Percentiles rank a stretch among this genome's conserved stretches.
These are phyloP conservation scores for Glarea lozoyensis DNA, from an alignment of 495 filamentous ascomycete species.

Conservation along the genomic window DNA sequence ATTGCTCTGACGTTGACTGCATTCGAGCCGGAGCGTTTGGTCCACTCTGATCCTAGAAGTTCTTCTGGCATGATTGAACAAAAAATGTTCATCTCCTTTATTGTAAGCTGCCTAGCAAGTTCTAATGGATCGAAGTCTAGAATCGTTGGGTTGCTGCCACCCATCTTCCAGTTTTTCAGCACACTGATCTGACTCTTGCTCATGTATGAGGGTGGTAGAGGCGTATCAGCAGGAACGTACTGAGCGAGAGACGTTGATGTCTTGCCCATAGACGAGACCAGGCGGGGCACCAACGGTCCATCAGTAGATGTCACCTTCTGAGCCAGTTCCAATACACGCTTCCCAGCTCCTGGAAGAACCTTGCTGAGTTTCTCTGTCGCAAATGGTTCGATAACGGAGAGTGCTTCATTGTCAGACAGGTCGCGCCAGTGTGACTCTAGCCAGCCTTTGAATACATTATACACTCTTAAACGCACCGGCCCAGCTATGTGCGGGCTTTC, in stretches of 20 bases:
- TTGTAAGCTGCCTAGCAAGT: conserved; percentile 83
- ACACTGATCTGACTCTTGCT: conserved; percentile 66
- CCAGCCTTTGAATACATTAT: conserved; percentile 97
- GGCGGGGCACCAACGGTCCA: conserved; percentile 72
- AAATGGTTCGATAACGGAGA: conserved; percentile 69
- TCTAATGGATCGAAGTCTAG: conserved; percentile 92
- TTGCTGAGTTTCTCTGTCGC: conserved; percentile 60
- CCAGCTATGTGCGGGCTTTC: conserved; percentile 62
- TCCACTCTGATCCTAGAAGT: conserved; percentile 90
- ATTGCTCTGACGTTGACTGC: conserved; percentile 92
- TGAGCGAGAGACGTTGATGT: conserved; percentile 63
- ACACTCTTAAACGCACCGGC: conserved; percentile 82
- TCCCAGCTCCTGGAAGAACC: conserved; percentile 66
- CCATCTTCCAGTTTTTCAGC: conserved; percentile 65
- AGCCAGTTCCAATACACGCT: conserved; percentile 66
- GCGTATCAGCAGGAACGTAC: conserved; percentile 59
- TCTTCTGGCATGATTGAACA: conserved; percentile 90
- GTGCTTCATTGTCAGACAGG: conserved; percentile 63
- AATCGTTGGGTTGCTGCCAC: conserved; percentile 61
- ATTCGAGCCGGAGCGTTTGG: conserved; percentile 65
- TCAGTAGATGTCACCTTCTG: conserved; percentile 72
- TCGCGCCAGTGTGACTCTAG: conserved; percentile 92
- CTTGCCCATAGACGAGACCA: conserved; percentile 85
- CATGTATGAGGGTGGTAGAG: conserved; percentile 59
- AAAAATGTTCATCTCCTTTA: conserved; percentile 90